Conservation (phyloP, 73 alveolate genomes). For the Paramecium sexaurelia region DNA sequence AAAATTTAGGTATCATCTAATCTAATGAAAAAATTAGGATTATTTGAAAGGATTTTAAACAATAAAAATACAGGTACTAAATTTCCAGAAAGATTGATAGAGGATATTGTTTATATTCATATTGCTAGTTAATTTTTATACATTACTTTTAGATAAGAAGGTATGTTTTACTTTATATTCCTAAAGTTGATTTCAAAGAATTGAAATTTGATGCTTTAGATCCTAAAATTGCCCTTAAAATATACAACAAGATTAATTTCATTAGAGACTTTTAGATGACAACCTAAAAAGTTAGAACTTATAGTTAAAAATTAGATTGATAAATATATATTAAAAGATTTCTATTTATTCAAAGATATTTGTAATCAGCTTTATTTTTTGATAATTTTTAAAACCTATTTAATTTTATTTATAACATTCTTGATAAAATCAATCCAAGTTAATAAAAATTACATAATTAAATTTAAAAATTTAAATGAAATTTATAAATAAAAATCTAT, state of each 20-base stretch:
- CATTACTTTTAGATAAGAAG: constrained; percentile 42
- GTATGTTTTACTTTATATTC: neutral
- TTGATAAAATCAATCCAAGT: too few relatives aligned
- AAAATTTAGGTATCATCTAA: neutral
- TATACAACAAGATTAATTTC: neutral
- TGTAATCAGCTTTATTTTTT: too few relatives aligned
- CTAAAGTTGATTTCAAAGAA: neutral
- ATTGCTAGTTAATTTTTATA: constrained; percentile 3
- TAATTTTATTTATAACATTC: too few relatives aligned
- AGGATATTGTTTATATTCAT: constrained; percentile 11
- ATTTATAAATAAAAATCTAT: too few relatives aligned
- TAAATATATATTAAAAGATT: neutral
- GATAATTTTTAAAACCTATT: too few relatives aligned
- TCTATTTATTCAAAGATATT: too few relatives aligned
- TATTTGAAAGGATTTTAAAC: neutral
- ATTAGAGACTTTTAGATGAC: neutral
- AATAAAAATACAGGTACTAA: constrained; percentile 38
- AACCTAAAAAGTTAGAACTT: neutral
- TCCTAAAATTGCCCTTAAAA: neutral
- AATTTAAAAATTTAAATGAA: too few relatives aligned
- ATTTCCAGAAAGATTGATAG: constrained; percentile 36
- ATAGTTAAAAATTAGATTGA: neutral
- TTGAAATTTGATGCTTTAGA: constrained; percentile 53
- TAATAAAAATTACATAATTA: too few relatives aligned
- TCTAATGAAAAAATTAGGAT: neutral